phyloP scores from a whole-genome alignment of 169 alveolate species.

The Babesia ovata region DNA sequence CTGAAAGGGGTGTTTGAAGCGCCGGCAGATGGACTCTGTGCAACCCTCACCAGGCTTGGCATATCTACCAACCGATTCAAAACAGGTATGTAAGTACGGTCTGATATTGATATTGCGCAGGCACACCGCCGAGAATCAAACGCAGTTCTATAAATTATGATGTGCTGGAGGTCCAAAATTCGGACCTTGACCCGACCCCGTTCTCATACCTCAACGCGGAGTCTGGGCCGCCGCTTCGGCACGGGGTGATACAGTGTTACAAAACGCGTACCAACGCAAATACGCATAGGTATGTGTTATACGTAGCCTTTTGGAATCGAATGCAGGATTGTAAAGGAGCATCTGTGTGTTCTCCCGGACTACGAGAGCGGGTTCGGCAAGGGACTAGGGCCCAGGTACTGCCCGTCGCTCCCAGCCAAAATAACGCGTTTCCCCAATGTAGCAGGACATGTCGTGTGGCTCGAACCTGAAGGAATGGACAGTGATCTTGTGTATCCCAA shows the following conservation, averaged over 20 bases:
- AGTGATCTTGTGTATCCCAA: slow-evolving; percentile 86
- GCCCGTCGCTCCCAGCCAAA: slow-evolving; percentile 89
- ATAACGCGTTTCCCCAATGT: slow-evolving; percentile 80
- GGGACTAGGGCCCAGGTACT: slow-evolving; percentile 91
- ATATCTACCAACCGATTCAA: slow-evolving; percentile 57
- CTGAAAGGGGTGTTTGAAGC: slow-evolving; percentile 52
- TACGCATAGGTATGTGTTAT: slow-evolving; percentile 77
- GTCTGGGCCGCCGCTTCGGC: slow-evolving; percentile 14
- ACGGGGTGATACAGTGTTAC: slow-evolving; percentile 77
- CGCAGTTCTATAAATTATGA: slow-evolving; percentile 78
- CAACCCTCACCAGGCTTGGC: slow-evolving; percentile 45
- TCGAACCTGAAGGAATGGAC: slow-evolving; percentile 90
- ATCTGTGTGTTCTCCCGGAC: slow-evolving; percentile 76
- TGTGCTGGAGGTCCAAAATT: slow-evolving; percentile 79
- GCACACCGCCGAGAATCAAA: slow-evolving; percentile 91
- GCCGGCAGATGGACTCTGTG: slow-evolving; percentile 71
- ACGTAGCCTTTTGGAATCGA: not conserved
- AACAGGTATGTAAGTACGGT: slow-evolving; percentile 64
- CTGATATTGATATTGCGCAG: slow-evolving; percentile 74
- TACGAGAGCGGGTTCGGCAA: slow-evolving; percentile 75
- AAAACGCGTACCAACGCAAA: slow-evolving; percentile 81
- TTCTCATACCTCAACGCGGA: slow-evolving; percentile 80
- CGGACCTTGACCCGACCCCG: slow-evolving; percentile 80
- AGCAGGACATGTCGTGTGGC: slow-evolving; percentile 87
- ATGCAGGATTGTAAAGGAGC: slow-evolving; percentile 56